phyloP scores from a whole-genome alignment of 805 yeast genomes.

The Teunomyces gatunensis region DNA sequence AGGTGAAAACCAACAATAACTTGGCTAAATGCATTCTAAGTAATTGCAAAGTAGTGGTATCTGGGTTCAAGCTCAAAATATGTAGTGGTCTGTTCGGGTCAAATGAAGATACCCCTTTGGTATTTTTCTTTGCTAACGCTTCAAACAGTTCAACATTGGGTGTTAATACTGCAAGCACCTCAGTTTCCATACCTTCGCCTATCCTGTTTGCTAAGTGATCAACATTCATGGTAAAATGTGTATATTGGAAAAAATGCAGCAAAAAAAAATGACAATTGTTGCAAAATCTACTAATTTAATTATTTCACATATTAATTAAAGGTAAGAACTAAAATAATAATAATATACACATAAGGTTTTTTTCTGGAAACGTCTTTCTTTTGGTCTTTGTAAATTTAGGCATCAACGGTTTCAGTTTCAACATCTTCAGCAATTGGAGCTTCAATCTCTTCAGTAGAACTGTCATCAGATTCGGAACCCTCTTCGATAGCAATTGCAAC shows the following conservation, averaged over 20 bases:
- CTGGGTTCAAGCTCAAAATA: not conserved
- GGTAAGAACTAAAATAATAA: not conserved
- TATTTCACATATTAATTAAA: not conserved
- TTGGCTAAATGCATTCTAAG: not conserved
- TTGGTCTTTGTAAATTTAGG: conserved; percentile 2
- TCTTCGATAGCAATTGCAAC: conserved; percentile 26
- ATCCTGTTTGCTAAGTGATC: not conserved
- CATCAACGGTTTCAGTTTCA: conserved; percentile 7
- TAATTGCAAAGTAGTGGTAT: not conserved
- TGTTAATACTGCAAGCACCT: not conserved
- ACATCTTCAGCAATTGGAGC: conserved; percentile 5
- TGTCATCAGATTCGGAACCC: conserved; percentile 8
- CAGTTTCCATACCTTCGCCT: not conserved
- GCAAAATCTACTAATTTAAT: not conserved
- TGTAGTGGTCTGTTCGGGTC: not conserved
- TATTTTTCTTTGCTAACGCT: not conserved
- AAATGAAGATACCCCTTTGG: not conserved
- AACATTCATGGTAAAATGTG: not conserved
- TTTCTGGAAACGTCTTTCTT: not conserved
- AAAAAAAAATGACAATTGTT: not conserved
- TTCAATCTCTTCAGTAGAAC: conserved; percentile 10
- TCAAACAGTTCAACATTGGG: not conserved
- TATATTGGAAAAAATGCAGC: not conserved
- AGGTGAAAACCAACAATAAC: not conserved
- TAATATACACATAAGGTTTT: not conserved